Conservation (phyloP, 2,329 filamentous ascomycete species). For the Amauroascus verrucosus region DNA sequence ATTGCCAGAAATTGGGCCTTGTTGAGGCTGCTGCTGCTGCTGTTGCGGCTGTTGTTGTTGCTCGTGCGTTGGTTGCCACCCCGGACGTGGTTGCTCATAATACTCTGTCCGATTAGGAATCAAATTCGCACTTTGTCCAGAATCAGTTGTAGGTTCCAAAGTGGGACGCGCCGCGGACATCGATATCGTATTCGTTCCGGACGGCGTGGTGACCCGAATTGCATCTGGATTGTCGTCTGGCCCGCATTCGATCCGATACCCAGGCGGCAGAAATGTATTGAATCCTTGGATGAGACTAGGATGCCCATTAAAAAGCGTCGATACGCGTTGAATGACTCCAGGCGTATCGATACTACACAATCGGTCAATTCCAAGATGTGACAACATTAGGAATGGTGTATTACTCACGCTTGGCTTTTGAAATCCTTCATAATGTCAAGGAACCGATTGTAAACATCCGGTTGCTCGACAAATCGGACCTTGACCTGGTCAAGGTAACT, state of each 20-base stretch:
- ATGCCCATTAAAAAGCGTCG: constrained; percentile 88
- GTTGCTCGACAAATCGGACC: constrained; percentile 91
- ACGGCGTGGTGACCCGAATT: constrained; percentile 91
- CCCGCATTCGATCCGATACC: constrained; percentile 93
- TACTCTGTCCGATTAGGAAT: constrained; percentile 30
- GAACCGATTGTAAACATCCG: constrained; percentile 94
- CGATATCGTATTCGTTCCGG: constrained; percentile 89
- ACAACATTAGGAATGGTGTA: background rate
- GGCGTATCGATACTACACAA: constrained; percentile 72
- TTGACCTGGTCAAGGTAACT: constrained; percentile 98
- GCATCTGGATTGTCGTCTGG: constrained; percentile 89
- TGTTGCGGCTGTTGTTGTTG: constrained; percentile 19
- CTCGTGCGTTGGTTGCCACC: constrained; percentile 25
- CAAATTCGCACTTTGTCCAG: constrained; percentile 25
- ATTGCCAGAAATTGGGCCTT: constrained; percentile 17
- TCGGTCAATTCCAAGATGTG: constrained; percentile 15
- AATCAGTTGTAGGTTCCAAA: constrained; percentile 24
- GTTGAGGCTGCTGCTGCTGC: constrained; percentile 19
- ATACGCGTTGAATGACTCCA: constrained; percentile 92
- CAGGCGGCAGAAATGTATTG: constrained; percentile 91
- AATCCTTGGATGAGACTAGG: constrained; percentile 94
- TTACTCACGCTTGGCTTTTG: constrained; percentile 81
- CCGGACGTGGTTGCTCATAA: constrained; percentile 32
- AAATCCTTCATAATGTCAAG: constrained; percentile 99
- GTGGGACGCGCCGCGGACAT: constrained; percentile 45